Conservation (phyloP, 257 asterid genomes). For the Catharanthus roseus region DNA sequence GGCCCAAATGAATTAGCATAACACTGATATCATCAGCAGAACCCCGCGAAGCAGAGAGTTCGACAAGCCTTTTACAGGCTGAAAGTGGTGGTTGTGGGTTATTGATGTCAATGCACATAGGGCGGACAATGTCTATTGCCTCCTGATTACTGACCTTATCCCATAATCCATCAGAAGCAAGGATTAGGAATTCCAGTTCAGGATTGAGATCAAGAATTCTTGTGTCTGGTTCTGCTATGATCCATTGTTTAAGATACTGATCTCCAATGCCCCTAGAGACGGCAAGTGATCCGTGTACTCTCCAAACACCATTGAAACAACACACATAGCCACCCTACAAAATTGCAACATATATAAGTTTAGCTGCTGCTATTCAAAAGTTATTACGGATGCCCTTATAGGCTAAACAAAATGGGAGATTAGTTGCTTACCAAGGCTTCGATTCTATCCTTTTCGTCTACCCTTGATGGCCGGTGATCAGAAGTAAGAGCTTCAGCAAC, state of each 20-base stretch:
- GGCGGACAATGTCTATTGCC: constrained; percentile 59
- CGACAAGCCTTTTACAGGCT: constrained; percentile 68
- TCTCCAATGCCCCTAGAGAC: constrained; percentile 88
- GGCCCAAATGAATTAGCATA: constrained; percentile 49
- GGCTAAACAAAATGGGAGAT: neutral
- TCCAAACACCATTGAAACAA: constrained; percentile 56
- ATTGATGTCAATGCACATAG: constrained; percentile 30
- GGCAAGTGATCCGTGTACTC: constrained; percentile 81
- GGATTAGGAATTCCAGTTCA: constrained; percentile 70
- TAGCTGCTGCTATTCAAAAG: constrained; percentile 8
- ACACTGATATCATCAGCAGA: constrained; percentile 71
- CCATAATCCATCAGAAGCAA: constrained; percentile 96
- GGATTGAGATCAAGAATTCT: constrained; percentile 37
- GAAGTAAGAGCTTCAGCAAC: constrained; percentile 69
- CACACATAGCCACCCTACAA: constrained; percentile 81
- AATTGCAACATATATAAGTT: constrained; percentile 13
- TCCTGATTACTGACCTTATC: constrained; percentile 89
- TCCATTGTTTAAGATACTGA: constrained; percentile 76
- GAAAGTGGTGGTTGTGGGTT: constrained; percentile 35
- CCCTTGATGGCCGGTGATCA: constrained; percentile 73
- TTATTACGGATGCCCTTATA: no score
- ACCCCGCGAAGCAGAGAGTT: constrained; percentile 68
- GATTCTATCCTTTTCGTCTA: constrained; percentile 61
- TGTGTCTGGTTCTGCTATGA: constrained; percentile 76
- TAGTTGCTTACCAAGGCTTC: constrained; percentile 51